Evolutionary conservation across 2,329 filamentous ascomycete species (phyloP).

Genomic region (Berkeleyomyces basicola): DNA sequence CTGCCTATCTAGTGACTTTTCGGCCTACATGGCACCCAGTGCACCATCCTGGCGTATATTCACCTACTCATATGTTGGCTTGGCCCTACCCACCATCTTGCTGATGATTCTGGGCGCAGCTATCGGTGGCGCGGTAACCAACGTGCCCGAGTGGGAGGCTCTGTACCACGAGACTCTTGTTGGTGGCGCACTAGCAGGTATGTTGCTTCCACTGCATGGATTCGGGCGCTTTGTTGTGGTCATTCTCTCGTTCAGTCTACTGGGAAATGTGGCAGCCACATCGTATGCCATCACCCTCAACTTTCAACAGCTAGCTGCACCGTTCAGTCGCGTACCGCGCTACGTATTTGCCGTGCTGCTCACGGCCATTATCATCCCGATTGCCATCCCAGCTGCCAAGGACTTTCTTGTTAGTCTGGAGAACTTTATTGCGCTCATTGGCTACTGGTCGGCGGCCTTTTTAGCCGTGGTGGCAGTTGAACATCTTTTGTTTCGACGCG

Average conservation of each 20-base stretch:
- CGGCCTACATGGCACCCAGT: slow-evolving; percentile 41
- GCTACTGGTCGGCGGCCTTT: slow-evolving; percentile 41
- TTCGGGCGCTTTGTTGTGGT: slow-evolving; percentile 48
- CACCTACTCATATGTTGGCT: slow-evolving; percentile 38
- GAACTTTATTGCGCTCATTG: slow-evolving; percentile 40
- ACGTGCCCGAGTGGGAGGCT: slow-evolving; percentile 34
- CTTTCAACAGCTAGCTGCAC: slow-evolving; percentile 44
- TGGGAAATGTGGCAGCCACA: slow-evolving; percentile 43
- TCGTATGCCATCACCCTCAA: slow-evolving; percentile 48
- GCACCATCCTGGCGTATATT: slow-evolving; percentile 28
- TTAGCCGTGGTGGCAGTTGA: slow-evolving; percentile 33
- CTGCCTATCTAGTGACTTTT: slow-evolving; percentile 41
- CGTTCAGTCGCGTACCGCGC: slow-evolving; percentile 37
- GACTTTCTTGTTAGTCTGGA: slow-evolving; percentile 41
- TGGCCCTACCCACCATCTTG: slow-evolving; percentile 36
- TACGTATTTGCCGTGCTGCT: slow-evolving; percentile 40
- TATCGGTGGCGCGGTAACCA: slow-evolving; percentile 42
- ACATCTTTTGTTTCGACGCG: slow-evolving; percentile 31
- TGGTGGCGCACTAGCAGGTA: slow-evolving; percentile 42
- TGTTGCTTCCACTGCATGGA: slow-evolving; percentile 39
- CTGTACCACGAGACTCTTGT: slow-evolving; percentile 37
- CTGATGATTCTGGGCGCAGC: slow-evolving; percentile 48
- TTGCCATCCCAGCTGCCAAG: slow-evolving; percentile 37
- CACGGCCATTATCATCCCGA: slow-evolving; percentile 41
- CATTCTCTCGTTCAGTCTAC: slow-evolving; percentile 36